Base-by-base conservation (phyloP, 352 stramenopile species). In the Pythium dissotocum region DNA sequence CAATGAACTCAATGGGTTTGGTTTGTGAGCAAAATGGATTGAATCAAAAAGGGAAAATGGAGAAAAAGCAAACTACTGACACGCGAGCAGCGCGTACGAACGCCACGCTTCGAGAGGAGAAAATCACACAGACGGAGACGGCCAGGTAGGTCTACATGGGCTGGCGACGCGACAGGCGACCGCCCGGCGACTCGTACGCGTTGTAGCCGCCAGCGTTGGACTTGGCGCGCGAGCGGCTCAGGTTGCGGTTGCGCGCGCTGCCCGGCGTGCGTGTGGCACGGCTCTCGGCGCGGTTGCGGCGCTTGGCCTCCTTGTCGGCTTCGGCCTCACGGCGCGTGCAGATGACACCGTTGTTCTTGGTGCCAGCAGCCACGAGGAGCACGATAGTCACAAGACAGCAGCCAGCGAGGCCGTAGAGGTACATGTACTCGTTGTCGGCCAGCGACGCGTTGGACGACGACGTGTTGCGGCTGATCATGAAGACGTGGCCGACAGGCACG, bases 321-420 rank as follows among this genome's bases (percentile, higher is more conserved):
- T 86, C 35, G 6, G 72, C 73, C 70, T 90, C 82, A 0, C 51
- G n/a, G 55, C 77, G 77, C 7, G 82, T 83, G 35, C 77, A 85
- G 57, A 90, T 85, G 35, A 90, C 63, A 8, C 82, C 82, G 58
- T 90, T 90, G 62, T 79, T 86, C 69, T 79, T 83, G 8, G 80
- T 85, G 38, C 79, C 78, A 4, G 82, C 80, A 30, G 77, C 77
- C 12, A 90, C 24, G 1, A 90, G 57, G 28, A 90, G 51, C 24
- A 87, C 67, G 28, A 88, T 65, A 1, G 69, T 24, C 12, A 80
- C 42, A 16, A 90, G 69, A 56, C 79, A 80, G 57, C 76, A 75
- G 13, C 65, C 77, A 33, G 78, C 67, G 5, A 88, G 79, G 5
- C 67, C 78, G 53, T 88, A 90, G 52, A 90, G 38, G 54, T 87